Percentiles rank a stretch among this genome's conserved stretches.
These are phyloP conservation scores for Brettanomyces naardenensis DNA, from an alignment of 805 yeast species.

Conservation along the genomic window DNA sequence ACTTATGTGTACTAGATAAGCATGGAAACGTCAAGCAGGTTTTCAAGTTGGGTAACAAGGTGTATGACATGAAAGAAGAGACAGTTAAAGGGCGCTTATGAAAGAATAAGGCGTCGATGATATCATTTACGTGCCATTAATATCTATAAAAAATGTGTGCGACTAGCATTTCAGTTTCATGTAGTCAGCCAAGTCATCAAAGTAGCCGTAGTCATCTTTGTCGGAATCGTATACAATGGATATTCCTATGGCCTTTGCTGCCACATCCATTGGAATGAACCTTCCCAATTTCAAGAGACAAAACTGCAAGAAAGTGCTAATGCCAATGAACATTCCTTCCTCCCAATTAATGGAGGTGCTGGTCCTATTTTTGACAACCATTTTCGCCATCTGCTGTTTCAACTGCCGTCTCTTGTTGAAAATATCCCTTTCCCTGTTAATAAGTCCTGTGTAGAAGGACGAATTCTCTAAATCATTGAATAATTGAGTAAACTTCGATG, in stretches of 20 bases:
- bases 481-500: slow-evolving; percentile 37
- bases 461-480: slow-evolving; percentile 15
- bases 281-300: slow-evolving; percentile 34
- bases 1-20: slow-evolving; percentile 38
- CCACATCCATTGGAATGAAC: slow-evolving; percentile 31
- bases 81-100: background rate
- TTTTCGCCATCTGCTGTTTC: background rate
- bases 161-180: too few relatives aligned
- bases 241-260: slow-evolving; percentile 28
- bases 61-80: slow-evolving; percentile 3
- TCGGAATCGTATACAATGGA: slow-evolving; percentile 20
- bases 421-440: slow-evolving; percentile 8
- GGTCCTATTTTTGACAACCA: slow-evolving; percentile 10
- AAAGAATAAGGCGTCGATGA: too few relatives aligned
- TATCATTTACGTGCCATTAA: too few relatives aligned
- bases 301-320: slow-evolving; percentile 25
- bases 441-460: slow-evolving; percentile 5
- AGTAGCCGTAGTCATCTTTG: slow-evolving; percentile 20
- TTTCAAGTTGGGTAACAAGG: slow-evolving; percentile 40
- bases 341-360: slow-evolving; percentile 23
- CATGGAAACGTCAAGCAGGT: slow-evolving; percentile 38
- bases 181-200: slow-evolving; percentile 17
- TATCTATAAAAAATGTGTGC: too few relatives aligned
- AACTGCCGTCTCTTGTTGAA: background rate
- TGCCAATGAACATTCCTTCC: slow-evolving; percentile 16